Base-by-base conservation (phyloP, 2,329 filamentous ascomycete species). In the Alternaria sp. region DNA sequence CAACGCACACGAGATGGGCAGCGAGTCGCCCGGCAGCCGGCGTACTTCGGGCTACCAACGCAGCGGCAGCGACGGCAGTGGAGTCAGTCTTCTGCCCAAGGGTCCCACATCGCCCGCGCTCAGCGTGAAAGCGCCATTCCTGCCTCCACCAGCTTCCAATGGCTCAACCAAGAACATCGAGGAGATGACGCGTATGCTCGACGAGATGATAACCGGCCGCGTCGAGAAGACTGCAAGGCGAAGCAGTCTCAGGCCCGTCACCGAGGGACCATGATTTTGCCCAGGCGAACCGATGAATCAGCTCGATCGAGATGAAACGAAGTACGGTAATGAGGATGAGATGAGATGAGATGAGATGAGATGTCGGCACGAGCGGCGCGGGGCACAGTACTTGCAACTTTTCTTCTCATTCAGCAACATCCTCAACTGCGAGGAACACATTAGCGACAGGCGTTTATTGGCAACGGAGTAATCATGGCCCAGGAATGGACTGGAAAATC, bases 141-240 rank as follows among this genome's bases (percentile, higher is more conserved):
- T 72, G 23, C 57, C 71, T 23, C 63, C 66, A 21, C 58, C 71
- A 30, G 53, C 67, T 9, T 63, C 60, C n/a, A 66, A 68, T 10
- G 70, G 78, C 69, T 71, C 78, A 51, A 86, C 85, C 56, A 86
- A 85, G 82, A 93, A 91, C 69, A 91, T 96, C 32, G 93, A 97
- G 71, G 94, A 97, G 80, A 94, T 97, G 89, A 97, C 92, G 69
- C 89, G 90, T 73, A 93, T 97, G 83, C 86, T 97, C 25, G 95
- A 98, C 73, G 93, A 97, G 81, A 97, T 98, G 95, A 96, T 97
- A 63, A 91, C 89, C 91, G 61, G 91, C 75, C 89, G 93, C 59
- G 91, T 96, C 57, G 91, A 72, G 86, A 70, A 70, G 61, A 68
- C 91, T 90, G 54, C 87, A 89, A 52, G 77, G 57, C 73, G 73